Percentiles rank a stretch among this genome's conserved stretches.
Evolutionary conservation across 768 basidiomycete species (phyloP).

Genomic region (Boletus fagicola): DNA sequence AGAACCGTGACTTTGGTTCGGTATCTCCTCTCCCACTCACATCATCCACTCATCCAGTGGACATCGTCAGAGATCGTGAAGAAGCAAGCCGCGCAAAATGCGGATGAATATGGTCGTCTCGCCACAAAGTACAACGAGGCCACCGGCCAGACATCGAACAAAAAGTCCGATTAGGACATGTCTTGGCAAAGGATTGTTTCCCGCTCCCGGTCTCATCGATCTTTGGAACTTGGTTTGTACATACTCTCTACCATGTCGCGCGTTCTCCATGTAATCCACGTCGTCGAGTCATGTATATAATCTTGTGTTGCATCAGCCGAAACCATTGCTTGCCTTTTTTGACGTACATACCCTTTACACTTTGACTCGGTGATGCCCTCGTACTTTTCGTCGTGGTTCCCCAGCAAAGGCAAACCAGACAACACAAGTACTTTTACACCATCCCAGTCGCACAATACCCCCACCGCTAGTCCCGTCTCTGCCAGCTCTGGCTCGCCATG

Average conservation of each 20-base stretch:
- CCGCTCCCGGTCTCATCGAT: not conserved
- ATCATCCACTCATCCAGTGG: not conserved
- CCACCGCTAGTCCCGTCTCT: not conserved
- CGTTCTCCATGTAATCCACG: not conserved
- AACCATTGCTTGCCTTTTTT: too few relatives aligned
- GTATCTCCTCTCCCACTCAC: slow-evolving; percentile 6
- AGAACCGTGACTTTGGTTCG: slow-evolving; percentile 65
- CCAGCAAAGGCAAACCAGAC: not conserved
- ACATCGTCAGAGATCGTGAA: slow-evolving; percentile 62
- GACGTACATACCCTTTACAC: not conserved
- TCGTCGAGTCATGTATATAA: not conserved
- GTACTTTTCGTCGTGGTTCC: slow-evolving; percentile 11
- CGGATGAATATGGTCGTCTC: slow-evolving; percentile 77
- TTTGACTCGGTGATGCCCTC: not conserved
- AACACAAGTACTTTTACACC: not conserved
- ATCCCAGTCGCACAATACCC: not conserved
- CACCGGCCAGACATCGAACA: slow-evolving; percentile 58
- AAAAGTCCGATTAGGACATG: slow-evolving; percentile 57
- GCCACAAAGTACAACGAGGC: slow-evolving; percentile 73
- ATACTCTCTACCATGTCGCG: not conserved
- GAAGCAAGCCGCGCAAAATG: slow-evolving; percentile 78
- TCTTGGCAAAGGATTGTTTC: not conserved
- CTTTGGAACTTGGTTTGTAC: not conserved
- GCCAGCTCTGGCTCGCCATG: not conserved
- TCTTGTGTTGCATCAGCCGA: too few relatives aligned